Conservation (phyloP, 139 green algal species). For the Edaphochlamys debaryana region DNA sequence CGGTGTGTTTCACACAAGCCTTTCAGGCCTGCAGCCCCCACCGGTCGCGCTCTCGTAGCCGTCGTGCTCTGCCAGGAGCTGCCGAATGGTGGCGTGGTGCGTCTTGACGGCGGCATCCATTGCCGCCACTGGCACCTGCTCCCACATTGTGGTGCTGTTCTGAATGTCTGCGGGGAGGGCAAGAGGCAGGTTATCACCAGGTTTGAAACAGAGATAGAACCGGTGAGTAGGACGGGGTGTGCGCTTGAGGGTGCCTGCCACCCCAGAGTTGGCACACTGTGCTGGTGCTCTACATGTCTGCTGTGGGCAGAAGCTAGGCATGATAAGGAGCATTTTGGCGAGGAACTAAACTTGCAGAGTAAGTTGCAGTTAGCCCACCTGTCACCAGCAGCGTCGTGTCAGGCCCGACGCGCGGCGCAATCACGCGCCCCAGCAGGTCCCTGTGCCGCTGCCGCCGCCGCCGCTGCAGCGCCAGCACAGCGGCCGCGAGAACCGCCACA, state of each 20-base stretch:
- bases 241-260: too few relatives aligned
- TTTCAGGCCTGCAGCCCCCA: neutral
- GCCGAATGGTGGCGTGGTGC: constrained; percentile 34
- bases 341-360: too few relatives aligned
- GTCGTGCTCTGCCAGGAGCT: constrained; percentile 6
- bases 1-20: neutral
- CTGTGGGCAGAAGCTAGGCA: too few relatives aligned
- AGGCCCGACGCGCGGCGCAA: neutral
- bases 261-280: neutral
- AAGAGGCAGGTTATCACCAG: neutral
- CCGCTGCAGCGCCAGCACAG: neutral
- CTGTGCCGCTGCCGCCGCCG: neutral
- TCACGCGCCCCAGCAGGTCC: constrained; percentile 20
- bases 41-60: constrained; percentile 33
- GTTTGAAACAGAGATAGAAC: neutral
- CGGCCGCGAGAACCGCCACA: neutral
- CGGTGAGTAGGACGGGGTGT: neutral
- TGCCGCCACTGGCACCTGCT: neutral
- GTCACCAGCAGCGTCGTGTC: constrained; percentile 42
- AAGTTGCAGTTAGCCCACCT: too few relatives aligned
- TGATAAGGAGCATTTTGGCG: too few relatives aligned
- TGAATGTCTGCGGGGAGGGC: constrained; percentile 14
- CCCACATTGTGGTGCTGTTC: constrained; percentile 38
- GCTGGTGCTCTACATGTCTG: too few relatives aligned
- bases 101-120: constrained; percentile 33